Conservation (phyloP, 176 grass and related monocot species). For the Bolboschoenus planiculmis region DNA sequence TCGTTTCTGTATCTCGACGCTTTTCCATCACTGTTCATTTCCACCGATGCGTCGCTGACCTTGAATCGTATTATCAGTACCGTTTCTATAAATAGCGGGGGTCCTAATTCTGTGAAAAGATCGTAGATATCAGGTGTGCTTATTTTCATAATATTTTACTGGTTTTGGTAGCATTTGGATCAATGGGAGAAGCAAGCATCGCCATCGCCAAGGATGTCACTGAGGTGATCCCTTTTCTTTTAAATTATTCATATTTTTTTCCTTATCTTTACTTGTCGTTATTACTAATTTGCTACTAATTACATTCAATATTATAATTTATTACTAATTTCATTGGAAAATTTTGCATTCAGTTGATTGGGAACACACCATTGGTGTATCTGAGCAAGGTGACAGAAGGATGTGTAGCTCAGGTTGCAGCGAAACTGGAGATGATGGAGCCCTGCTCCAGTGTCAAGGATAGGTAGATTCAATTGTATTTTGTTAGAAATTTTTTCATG, state of each 20-base stretch:
- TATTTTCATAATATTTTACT: not conserved
- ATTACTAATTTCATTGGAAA: not conserved
- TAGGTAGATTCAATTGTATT: conserved; percentile 21
- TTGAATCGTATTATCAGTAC: not conserved
- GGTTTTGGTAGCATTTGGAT: not conserved
- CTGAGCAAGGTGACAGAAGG: conserved; percentile 69
- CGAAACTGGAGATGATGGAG: conserved; percentile 94
- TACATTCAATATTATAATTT: not conserved
- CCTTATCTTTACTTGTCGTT: not conserved
- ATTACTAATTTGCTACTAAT: not conserved
- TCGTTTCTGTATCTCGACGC: not conserved
- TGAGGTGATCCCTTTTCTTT: conserved; percentile 35
- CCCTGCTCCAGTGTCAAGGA: conserved; percentile 99
- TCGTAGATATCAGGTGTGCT: not conserved
- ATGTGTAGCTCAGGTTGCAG: conserved; percentile 58
- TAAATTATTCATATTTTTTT: not conserved
- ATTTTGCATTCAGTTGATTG: conserved; percentile 52
- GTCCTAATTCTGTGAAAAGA: not conserved
- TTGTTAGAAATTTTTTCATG: not conserved
- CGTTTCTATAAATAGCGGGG: not conserved
- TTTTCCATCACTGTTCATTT: not conserved
- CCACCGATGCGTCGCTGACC: not conserved
- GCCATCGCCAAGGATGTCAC: conserved; percentile 69
- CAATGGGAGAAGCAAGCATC: conserved; percentile 45
- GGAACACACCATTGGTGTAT: conserved; percentile 89